These are phyloP conservation scores for Mallotus repandus DNA, from an alignment of 441 rosid species.

Conservation along the genomic window DNA sequence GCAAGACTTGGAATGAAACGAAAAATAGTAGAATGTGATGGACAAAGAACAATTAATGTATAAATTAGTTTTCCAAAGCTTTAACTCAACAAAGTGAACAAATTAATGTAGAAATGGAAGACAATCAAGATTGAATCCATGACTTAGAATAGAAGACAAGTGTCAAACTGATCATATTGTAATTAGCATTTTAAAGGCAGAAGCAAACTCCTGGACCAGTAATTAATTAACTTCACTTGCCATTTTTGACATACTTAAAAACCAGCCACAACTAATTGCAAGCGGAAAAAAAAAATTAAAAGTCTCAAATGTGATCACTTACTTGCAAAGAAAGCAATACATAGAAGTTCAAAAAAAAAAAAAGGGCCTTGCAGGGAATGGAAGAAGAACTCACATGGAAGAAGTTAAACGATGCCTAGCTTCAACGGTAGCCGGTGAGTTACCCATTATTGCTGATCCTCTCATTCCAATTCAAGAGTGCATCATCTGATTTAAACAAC, in stretches of 20 bases:
- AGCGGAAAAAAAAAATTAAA: too few relatives aligned
- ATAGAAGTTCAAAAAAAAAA: too few relatives aligned
- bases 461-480: constrained; percentile 27
- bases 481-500: constrained; percentile 27
- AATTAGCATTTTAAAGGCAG: constrained; percentile 2
- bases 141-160: constrained; percentile 8
- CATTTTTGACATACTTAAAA: too few relatives aligned
- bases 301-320: too few relatives aligned
- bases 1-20: not conserved
- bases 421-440: constrained; percentile 29
- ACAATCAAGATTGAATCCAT: not conserved
- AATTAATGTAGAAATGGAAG: too few relatives aligned
- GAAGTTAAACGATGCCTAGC: constrained; percentile 47
- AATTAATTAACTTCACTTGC: too few relatives aligned
- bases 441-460: constrained; percentile 33
- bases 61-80: too few relatives aligned
- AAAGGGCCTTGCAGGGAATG: not conserved
- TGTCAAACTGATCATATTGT: not conserved
- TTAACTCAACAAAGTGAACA: too few relatives aligned
- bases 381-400: constrained; percentile 43
- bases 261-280: too few relatives aligned
- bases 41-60: not conserved
- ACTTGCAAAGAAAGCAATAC: too few relatives aligned
- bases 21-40: not conserved
- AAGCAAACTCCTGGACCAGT: not conserved